Percentiles rank a stretch among this genome's conserved stretches.
Evolutionary conservation across 495 filamentous ascomycete species (phyloP).

Genomic region (Podospora pseudocomata): DNA sequence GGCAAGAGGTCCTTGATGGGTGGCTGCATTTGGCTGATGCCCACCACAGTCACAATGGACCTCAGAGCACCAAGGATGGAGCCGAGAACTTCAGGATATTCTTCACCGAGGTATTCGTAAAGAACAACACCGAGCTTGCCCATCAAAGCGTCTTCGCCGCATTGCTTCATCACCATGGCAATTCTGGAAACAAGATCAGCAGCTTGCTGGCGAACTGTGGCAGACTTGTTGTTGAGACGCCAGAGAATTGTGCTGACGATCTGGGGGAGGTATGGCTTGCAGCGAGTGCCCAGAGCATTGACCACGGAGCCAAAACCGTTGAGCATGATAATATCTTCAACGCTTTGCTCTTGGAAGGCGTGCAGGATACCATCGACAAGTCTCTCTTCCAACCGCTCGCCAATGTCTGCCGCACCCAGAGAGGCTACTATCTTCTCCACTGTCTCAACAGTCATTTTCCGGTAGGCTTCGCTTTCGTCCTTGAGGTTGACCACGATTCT

Average conservation of each 20-base stretch:
- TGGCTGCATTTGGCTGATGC: slow-evolving; percentile 97
- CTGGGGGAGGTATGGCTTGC: slow-evolving; percentile 94
- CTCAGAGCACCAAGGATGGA: slow-evolving; percentile 94
- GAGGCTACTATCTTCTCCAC: slow-evolving; percentile 92
- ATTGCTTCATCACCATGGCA: slow-evolving; percentile 98
- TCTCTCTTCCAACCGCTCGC: slow-evolving; percentile 84
- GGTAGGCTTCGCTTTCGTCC: slow-evolving; percentile 96
- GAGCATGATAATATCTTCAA: slow-evolving; percentile 92
- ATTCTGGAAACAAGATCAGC: slow-evolving; percentile 96
- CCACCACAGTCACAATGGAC: slow-evolving; percentile 96
- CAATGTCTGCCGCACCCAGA: slow-evolving; percentile 89
- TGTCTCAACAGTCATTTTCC: slow-evolving; percentile 98
- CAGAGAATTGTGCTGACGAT: slow-evolving; percentile 96
- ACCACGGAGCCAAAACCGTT: slow-evolving; percentile 99
- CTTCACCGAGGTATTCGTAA: slow-evolving; percentile 98
- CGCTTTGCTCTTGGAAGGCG: slow-evolving; percentile 97
- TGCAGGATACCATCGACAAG: slow-evolving; percentile 95
- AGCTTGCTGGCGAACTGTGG: slow-evolving; percentile 93
- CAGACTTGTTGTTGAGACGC: slow-evolving; percentile 94
- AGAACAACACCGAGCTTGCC: slow-evolving; percentile 94
- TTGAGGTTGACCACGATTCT: slow-evolving; percentile 92
- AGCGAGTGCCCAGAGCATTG: slow-evolving; percentile 87
- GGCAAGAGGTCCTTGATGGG: slow-evolving; percentile 97
- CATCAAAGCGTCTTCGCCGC: slow-evolving; percentile 92
- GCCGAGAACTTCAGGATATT: slow-evolving; percentile 96